phyloP scores from a whole-genome alignment of 768 basidiomycete genomes.

The Kwoniella sp. region DNA sequence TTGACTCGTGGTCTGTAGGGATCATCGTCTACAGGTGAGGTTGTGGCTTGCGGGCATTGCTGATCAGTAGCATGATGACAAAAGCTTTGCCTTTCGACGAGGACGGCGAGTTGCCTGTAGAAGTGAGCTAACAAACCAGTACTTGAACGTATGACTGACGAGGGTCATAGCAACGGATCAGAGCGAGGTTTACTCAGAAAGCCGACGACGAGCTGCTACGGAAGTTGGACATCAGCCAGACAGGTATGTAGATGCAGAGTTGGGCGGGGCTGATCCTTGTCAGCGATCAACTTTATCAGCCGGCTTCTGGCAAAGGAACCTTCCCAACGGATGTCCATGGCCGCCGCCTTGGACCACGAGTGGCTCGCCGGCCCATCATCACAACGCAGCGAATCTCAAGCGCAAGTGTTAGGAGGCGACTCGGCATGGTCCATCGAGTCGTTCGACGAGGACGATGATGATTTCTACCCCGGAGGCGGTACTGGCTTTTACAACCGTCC shows the following conservation, averaged over 20 bases:
- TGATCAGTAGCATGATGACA: conserved; percentile 59
- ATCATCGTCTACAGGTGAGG: conserved; percentile 88
- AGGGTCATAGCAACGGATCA: conserved; percentile 52
- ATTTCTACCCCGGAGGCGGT: background rate
- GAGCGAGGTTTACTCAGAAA: conserved; percentile 29
- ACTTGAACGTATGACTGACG: background rate
- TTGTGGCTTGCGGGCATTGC: conserved; percentile 9
- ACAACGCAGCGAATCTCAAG: conserved; percentile 19
- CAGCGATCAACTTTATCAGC: conserved; percentile 65
- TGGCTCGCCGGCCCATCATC: conserved; percentile 59
- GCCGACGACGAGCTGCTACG: conserved; percentile 62
- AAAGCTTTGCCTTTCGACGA: conserved; percentile 77
- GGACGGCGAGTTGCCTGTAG: conserved; percentile 60
- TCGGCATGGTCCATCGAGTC: conserved; percentile 34
- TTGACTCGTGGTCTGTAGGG: conserved; percentile 95
- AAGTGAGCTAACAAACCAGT: no score
- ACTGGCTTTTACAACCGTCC: conserved; percentile 19
- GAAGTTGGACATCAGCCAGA: conserved; percentile 51
- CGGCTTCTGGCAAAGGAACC: conserved; percentile 66
- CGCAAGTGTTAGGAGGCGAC: conserved; percentile 27
- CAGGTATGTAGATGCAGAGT: conserved; percentile 53
- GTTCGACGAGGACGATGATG: conserved; percentile 27
- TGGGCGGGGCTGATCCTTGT: background rate
- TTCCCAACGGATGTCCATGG: conserved; percentile 63
- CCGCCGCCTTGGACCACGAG: conserved; percentile 64